Evolutionary conservation across 257 asterid species (phyloP), one percentile per base, ranked within the genome.

Genomic region (Linderniella brevidens): DNA sequence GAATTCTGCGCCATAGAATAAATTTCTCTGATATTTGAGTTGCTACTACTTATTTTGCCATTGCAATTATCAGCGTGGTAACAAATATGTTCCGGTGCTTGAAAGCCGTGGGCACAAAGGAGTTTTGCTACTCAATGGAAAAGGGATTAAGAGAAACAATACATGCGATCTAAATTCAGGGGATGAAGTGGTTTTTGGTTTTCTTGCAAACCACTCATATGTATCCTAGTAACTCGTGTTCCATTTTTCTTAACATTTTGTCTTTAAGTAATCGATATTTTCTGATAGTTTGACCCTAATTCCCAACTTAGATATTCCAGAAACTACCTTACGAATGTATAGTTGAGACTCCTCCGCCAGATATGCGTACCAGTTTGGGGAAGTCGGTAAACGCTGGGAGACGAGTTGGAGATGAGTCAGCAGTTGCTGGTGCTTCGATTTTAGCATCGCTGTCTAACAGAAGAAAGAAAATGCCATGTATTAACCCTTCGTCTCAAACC

Each of bases 401-500:
- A 63, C 73, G 82, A 53, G 66, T 64, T n/a, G 93, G 95, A 61
- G 93, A 83, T 73, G 75, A 85, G 37, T 84, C 95, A 61, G 88
- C 88, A 57, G 90, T 74, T 14, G 83, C 77, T 42, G 90, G 95
- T 56, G 95, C 95, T 67, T 84, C 95, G 19, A 78, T 84, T 66
- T 71, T 85, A 81, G 96, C 93, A 36, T 85, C 93, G 0, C 92
- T 85, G 55, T 85, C 93, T 52, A 70, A 65, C 58, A 65, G 64
- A 52, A 73, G 85, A 55, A 80, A 63, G 55, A 81, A 80, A 67
- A 41, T 63, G 45, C 71, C 84, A 8, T 77, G 68, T 41, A 59
- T 78, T 52, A 78, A 72, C 66, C 73, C 82, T 56, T 35, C 79
- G 25, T 71, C 82, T 35, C 84, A 70, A 64, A 72, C 72, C 62